phyloP scores from a whole-genome alignment of 352 stramenopile species.

The Pythium oligandrum region DNA sequence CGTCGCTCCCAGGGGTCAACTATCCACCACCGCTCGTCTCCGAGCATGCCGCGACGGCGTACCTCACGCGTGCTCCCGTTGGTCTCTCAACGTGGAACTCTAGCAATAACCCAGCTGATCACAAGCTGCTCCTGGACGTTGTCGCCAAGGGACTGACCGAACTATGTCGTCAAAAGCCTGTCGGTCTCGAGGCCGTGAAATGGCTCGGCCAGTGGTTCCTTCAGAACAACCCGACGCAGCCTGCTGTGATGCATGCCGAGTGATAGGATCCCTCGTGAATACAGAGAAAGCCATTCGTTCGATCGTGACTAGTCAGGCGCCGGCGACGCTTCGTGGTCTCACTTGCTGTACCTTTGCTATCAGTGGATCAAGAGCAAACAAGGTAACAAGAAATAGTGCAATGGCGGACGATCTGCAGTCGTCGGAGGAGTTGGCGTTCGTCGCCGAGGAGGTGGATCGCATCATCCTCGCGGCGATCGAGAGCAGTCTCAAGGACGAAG shows the following conservation, averaged over 20 bases:
- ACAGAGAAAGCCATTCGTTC: too few species aligned
- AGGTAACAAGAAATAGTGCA: neutral
- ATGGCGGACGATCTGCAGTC: conserved; percentile 87
- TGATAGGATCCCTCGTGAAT: neutral
- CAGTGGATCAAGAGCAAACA: neutral
- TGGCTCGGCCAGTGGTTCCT: conserved; percentile 86
- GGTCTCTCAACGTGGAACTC: conserved; percentile 48
- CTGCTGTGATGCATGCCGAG: conserved; percentile 44
- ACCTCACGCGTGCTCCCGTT: conserved; percentile 50
- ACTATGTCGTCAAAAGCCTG: conserved; percentile 77
- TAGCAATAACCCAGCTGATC: conserved; percentile 22
- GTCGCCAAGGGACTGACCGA: conserved; percentile 70
- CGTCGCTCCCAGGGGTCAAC: conserved; percentile 50
- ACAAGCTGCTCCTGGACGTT: conserved; percentile 53
- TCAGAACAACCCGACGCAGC: conserved; percentile 83
- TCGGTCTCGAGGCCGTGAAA: conserved; percentile 64
- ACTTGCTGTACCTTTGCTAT: conserved; percentile 3
- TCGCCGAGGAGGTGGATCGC: conserved; percentile 88
- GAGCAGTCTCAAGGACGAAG: conserved; percentile 78
- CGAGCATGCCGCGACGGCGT: conserved; percentile 44
- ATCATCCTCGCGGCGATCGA: conserved; percentile 84
- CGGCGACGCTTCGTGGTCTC: conserved; percentile 3
- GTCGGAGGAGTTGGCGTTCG: conserved; percentile 87
- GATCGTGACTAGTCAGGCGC: conserved; percentile 1
- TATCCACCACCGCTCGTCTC: conserved; percentile 54